phyloP scores from a whole-genome alignment of 1,139 yeast genomes.

The Kurtzmaniella quercitrusa region DNA sequence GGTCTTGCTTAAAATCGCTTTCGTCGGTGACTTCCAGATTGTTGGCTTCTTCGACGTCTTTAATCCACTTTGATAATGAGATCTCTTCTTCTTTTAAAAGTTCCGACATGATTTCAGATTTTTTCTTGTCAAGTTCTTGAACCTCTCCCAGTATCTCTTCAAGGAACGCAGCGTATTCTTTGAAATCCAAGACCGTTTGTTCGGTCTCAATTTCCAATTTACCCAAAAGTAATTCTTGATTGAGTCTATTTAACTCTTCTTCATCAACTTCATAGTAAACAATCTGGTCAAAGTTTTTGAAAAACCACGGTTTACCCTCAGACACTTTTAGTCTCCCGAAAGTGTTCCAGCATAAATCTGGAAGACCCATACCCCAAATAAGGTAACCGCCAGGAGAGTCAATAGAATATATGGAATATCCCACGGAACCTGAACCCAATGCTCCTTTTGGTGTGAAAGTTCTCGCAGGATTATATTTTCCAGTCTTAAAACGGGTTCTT shows the following conservation, averaged over 20 bases:
- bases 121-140: slow-evolving; percentile 13
- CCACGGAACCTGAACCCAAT: slow-evolving; percentile 29
- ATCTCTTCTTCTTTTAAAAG: slow-evolving; percentile 19
- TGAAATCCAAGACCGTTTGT: slow-evolving; percentile 25
- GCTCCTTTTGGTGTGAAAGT: slow-evolving; percentile 36
- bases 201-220: slow-evolving; percentile 21
- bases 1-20: slow-evolving; percentile 14
- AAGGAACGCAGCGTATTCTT: slow-evolving; percentile 21
- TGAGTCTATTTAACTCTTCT: slow-evolving; percentile 17
- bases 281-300: slow-evolving; percentile 31
- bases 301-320: slow-evolving; percentile 30
- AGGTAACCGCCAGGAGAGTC: slow-evolving; percentile 39
- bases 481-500: slow-evolving; percentile 26
- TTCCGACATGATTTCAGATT: slow-evolving; percentile 17
- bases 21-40: slow-evolving; percentile 14
- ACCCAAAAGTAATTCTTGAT: slow-evolving; percentile 23
- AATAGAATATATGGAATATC: slow-evolving; percentile 32
- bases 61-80: slow-evolving; percentile 21
- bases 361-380: slow-evolving; percentile 36
- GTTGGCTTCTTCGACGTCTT: slow-evolving; percentile 21
- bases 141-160: slow-evolving; percentile 20
- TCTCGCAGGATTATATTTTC: slow-evolving; percentile 35
- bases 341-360: slow-evolving; percentile 34
- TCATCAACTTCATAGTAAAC: slow-evolving; percentile 32
- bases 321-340: slow-evolving; percentile 19